Base-by-base conservation (phyloP, 495 filamentous ascomycete species). In the Neurospora sublineolata region DNA sequence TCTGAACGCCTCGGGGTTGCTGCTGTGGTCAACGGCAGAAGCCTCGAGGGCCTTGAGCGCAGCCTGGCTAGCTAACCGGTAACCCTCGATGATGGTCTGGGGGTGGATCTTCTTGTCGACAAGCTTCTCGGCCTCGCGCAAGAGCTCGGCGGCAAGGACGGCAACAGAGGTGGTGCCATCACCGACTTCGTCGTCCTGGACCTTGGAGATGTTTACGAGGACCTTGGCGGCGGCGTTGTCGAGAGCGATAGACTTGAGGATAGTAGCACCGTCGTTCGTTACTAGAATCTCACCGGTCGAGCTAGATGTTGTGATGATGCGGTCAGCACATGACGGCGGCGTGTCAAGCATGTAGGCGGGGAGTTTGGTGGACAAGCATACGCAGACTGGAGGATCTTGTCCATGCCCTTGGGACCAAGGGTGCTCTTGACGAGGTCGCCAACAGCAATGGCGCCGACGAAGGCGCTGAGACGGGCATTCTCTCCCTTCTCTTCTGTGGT, bases 351-450 rank as follows among this genome's bases (percentile, higher is more conserved):
- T 36, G 27, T 68, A 33, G 20, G 38, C 68, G 10, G 69, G 44
- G 10, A 42, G 39, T 11, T 37, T 18, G 67, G 52, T 42, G 58
- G 27, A 36, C 67, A 33, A 73, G 86, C 88, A 52, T 87, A 97
- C 91, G 94, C 96, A 83, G 94, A 97, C 80, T 98, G 95, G 80
- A 98, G 83, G 81, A 99, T 99, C 86, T 99, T 98, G 84, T 99
- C 96, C 96, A 98, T 98, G 76, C 95, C 95, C 85, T 98, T 97
- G 2, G 95, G 96, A 14, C 95, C 95, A 16, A 99, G 85, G 10
- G 95, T 99, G 79, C 92, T 95, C 88, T 99, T 99, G 33, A 99
- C 95, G 76, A 97, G 80, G 79, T 98, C 96, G 60, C 95, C 95
- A 44, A 99, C 94, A 37, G 95, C 95, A 78, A 99, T 98, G 76